Conservation (phyloP, 768 basidiomycete genomes). For the Leccinellum luteum region DNA sequence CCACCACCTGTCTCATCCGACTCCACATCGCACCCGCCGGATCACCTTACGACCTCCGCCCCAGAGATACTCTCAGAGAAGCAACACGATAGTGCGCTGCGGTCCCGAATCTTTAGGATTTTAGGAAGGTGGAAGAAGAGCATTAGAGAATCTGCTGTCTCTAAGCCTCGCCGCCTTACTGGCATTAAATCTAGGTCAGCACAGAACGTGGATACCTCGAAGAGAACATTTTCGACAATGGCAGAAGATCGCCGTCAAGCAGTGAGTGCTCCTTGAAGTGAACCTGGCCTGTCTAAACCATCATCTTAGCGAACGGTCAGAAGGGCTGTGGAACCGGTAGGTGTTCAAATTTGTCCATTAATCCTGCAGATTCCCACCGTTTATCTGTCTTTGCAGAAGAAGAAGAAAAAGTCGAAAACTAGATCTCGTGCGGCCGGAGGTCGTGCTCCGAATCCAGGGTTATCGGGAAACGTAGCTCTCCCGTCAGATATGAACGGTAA, state of each 20-base stretch:
- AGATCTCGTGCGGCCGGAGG: no score
- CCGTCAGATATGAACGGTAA: no score
- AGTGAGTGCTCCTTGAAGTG: background rate
- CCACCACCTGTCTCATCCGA: background rate
- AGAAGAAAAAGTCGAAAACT: no score
- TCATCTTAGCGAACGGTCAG: no score
- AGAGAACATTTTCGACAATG: background rate
- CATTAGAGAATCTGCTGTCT: background rate
- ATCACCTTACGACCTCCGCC: background rate
- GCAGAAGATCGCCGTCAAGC: background rate
- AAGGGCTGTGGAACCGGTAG: no score
- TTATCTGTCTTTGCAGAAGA: no score
- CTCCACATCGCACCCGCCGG: background rate
- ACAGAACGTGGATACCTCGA: background rate
- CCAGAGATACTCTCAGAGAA: background rate
- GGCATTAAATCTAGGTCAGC: background rate
- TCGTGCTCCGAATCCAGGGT: no score
- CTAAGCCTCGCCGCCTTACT: background rate
- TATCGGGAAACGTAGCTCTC: no score
- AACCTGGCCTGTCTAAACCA: background rate
- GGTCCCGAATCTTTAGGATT: background rate
- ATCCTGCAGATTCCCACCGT: no score
- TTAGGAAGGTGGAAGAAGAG: background rate
- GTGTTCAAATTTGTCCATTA: no score
- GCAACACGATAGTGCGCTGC: background rate